phyloP scores from a whole-genome alignment of 2,329 filamentous ascomycete genomes.

The Mariannaea sp. region DNA sequence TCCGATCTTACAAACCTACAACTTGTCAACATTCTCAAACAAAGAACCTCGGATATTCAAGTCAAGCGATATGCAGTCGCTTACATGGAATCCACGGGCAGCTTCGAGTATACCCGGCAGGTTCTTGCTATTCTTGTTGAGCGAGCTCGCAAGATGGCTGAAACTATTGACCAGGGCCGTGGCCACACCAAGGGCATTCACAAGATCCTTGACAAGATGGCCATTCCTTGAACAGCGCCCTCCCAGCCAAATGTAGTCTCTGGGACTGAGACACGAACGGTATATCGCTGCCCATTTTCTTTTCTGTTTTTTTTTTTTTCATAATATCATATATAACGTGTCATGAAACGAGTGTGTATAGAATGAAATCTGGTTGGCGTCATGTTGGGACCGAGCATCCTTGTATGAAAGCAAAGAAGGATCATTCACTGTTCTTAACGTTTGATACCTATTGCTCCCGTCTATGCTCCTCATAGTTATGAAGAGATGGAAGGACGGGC shows the following conservation, averaged over 20 bases:
- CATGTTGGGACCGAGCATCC: slow-evolving; percentile 17
- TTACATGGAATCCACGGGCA: slow-evolving; percentile 90
- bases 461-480: slow-evolving; percentile 8
- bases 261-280: background rate
- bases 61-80: slow-evolving; percentile 89
- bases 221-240: slow-evolving; percentile 31
- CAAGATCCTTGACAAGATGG: slow-evolving; percentile 72
- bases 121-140: slow-evolving; percentile 68
- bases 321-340: slow-evolving; percentile 24
- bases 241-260: background rate
- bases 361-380: slow-evolving; percentile 31
- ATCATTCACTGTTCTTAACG: too few relatives aligned
- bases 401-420: slow-evolving; percentile 17
- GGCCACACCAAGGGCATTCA: slow-evolving; percentile 63
- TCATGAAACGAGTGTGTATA: slow-evolving; percentile 35
- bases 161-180: slow-evolving; percentile 66
- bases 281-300: too few relatives aligned
- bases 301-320: slow-evolving; percentile 8
- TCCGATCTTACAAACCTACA: slow-evolving; percentile 74
- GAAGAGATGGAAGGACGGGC: background rate
- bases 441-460: slow-evolving; percentile 7
- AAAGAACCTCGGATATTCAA: slow-evolving; percentile 83
- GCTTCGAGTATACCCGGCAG: slow-evolving; percentile 81
- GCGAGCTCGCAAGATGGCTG: slow-evolving; percentile 65
- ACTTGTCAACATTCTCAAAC: slow-evolving; percentile 89